A percentile compares a stretch with the other conserved stretches of the same genome.
Evolutionary conservation across 2,329 filamentous ascomycete genomes (phyloP).

Genomic region (Talaromyces islandicus): DNA sequence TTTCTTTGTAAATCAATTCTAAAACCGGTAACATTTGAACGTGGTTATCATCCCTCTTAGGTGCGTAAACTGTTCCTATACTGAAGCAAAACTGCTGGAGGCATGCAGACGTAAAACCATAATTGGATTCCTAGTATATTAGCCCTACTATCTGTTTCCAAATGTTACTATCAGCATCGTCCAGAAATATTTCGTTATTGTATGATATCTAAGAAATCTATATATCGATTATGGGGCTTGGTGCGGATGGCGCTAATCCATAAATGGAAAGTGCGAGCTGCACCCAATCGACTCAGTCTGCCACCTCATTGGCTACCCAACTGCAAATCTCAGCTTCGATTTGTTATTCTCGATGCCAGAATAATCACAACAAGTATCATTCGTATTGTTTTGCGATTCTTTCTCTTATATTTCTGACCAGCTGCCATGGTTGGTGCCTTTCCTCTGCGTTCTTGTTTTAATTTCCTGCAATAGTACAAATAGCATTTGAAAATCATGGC

Average conservation of each 20-base stretch:
- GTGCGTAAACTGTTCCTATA: too few species aligned
- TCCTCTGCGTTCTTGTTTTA: background rate
- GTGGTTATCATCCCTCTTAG: too few species aligned
- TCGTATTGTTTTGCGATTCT: background rate
- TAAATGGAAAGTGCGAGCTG: background rate
- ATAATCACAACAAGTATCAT: background rate
- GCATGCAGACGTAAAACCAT: too few species aligned
- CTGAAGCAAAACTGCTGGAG: too few species aligned
- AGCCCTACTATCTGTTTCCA: too few species aligned
- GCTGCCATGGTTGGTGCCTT: background rate
- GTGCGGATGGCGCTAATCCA: background rate
- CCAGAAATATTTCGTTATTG: too few species aligned
- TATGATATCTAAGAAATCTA: too few species aligned
- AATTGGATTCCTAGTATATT: too few species aligned
- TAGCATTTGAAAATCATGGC: slow-evolving; percentile 18
- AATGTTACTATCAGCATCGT: too few species aligned
- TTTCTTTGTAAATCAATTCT: too few species aligned
- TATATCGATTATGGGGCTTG: too few species aligned
- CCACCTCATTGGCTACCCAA: background rate
- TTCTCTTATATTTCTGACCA: background rate
- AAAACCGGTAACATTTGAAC: too few species aligned
- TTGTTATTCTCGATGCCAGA: background rate
- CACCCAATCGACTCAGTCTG: background rate
- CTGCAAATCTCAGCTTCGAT: background rate
- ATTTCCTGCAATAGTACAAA: background rate